Conservation (phyloP, 1,284 basidiomycete species). For the Lignosus rhinocerotis region DNA sequence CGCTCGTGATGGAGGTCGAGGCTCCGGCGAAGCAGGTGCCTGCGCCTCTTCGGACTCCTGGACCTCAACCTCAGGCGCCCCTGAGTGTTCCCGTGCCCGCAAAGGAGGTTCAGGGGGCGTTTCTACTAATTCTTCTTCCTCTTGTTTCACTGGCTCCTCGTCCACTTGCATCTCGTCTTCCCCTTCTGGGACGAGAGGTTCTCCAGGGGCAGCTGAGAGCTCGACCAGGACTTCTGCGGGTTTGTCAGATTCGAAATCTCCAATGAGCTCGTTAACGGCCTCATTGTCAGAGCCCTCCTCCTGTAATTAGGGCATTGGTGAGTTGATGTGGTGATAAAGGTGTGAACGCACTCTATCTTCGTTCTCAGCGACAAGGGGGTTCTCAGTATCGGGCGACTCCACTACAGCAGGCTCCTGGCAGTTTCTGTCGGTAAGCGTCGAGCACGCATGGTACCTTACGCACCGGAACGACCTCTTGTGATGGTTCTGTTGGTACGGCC, state of each 20-base stretch:
- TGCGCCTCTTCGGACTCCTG: constrained; percentile 2
- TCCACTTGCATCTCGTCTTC: constrained; percentile 18
- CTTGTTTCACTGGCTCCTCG: constrained; percentile 15
- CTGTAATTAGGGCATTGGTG: background rate
- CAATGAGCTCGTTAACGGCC: constrained; percentile 21
- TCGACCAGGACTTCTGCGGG: constrained; percentile 14
- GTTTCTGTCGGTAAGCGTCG: background rate
- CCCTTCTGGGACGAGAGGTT: background rate
- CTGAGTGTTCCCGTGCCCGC: constrained; percentile 11
- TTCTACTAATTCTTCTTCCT: constrained; percentile 13
- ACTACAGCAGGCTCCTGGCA: background rate
- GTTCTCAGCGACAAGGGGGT: background rate
- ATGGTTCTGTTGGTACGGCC: background rate
- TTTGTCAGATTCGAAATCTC: constrained; percentile 16
- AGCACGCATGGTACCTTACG: background rate
- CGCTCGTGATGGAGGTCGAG: background rate
- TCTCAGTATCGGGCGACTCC: background rate
- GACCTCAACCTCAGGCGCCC: constrained; percentile 8
- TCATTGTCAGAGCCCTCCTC: constrained; percentile 23
- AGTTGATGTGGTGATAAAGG: too few relatives aligned
- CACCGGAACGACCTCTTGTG: background rate
- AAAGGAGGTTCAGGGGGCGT: background rate
- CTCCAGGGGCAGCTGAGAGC: constrained; percentile 14
- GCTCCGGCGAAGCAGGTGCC: background rate
- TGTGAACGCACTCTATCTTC: constrained; percentile 11